These are phyloP conservation scores for Populus deltoides DNA, from an alignment of 345 rosid genomes.

Conservation along the genomic window DNA sequence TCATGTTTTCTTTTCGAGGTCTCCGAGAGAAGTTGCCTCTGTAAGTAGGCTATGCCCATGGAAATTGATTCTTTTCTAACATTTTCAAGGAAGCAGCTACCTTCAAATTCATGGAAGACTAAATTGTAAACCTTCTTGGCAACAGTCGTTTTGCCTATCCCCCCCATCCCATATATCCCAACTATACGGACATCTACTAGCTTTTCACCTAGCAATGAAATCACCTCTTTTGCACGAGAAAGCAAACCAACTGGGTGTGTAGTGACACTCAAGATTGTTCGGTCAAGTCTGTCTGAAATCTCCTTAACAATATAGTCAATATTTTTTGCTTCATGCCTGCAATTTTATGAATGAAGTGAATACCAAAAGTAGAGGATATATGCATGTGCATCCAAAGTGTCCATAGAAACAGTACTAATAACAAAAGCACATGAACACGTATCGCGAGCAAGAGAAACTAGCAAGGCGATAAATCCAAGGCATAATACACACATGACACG, in stretches of 20 bases:
- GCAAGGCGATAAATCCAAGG: too few relatives aligned
- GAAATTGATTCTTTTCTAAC: slow-evolving; percentile 2
- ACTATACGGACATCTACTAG: slow-evolving; percentile 2
- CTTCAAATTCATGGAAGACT: slow-evolving; percentile 3
- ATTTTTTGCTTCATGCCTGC: slow-evolving; percentile 8
- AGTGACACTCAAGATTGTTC: neutral
- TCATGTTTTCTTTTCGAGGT: neutral
- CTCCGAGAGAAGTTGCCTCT: slow-evolving; percentile 14
- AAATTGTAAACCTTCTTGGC: slow-evolving; percentile 16
- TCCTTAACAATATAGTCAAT: slow-evolving; percentile 6
- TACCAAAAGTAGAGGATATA: too few relatives aligned
- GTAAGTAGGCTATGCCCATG: slow-evolving; percentile 14
- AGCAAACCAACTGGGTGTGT: slow-evolving; percentile 4
- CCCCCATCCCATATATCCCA: slow-evolving; percentile 26
- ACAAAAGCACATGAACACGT: too few relatives aligned
- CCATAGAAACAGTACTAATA: too few relatives aligned
- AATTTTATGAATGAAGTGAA: neutral
- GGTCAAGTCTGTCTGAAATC: neutral
- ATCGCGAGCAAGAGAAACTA: too few relatives aligned
- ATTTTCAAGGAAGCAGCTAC: slow-evolving; percentile 24
- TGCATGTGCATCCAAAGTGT: too few relatives aligned
- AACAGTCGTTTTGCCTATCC: slow-evolving; percentile 18
- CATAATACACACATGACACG: too few relatives aligned
- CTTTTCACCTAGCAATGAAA: neutral
- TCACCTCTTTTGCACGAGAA: neutral